Evolutionary conservation across 768 basidiomycete species (phyloP).

Genomic region (Galerina marginata): DNA sequence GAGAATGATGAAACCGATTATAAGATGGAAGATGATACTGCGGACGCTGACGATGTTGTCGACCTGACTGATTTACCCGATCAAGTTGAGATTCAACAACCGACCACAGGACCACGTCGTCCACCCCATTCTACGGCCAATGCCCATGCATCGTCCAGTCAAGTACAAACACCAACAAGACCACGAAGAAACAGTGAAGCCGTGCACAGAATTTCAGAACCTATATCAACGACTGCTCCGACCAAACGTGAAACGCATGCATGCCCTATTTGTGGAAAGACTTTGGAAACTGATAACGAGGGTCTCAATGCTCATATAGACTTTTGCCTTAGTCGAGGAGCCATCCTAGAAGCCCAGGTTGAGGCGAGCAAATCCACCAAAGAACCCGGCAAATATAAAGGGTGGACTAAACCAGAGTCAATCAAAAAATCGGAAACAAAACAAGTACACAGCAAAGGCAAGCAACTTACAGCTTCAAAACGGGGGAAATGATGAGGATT

Average conservation of each 20-base stretch:
- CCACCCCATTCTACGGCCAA: conserved; percentile 24
- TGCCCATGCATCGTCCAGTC: conserved; percentile 18
- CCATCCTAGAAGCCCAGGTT: conserved; percentile 73
- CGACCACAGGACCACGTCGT: conserved; percentile 9
- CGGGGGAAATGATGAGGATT: conserved; percentile 11
- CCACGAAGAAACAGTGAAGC: conserved; percentile 29
- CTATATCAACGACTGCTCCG: not conserved
- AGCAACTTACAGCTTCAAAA: conserved; percentile 16
- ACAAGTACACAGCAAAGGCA: conserved; percentile 10
- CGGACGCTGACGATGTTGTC: conserved; percentile 27
- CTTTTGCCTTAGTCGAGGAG: conserved; percentile 81
- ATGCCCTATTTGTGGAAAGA: conserved; percentile 77
- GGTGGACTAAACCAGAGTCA: conserved; percentile 25
- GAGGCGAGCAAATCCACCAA: conserved; percentile 33
- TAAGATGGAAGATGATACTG: conserved; percentile 23
- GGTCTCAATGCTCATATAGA: conserved; percentile 89
- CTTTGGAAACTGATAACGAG: conserved; percentile 71
- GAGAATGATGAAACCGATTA: conserved; percentile 53
- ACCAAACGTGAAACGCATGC: conserved; percentile 38
- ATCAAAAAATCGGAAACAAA: conserved; percentile 13
- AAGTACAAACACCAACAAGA: conserved; percentile 10
- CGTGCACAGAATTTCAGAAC: conserved; percentile 8
- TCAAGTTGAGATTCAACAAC: conserved; percentile 3
- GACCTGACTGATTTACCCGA: conserved; percentile 10
- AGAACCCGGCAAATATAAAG: conserved; percentile 16